Evolutionary conservation across 176 grass and related monocot species (phyloP).

Genomic region (Aegilops bicornis): DNA sequence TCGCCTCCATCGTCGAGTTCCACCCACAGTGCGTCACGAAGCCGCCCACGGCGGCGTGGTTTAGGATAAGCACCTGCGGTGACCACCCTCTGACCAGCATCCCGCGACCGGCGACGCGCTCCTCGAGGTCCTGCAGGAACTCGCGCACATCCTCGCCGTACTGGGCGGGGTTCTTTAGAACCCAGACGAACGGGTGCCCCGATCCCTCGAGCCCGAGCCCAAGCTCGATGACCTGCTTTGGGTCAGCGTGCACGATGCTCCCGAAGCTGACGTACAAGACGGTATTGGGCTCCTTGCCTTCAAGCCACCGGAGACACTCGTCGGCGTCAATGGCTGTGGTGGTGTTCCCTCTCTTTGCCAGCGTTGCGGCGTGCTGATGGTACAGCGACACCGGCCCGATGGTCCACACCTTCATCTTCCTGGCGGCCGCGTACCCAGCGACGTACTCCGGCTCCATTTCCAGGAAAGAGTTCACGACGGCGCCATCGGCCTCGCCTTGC

Average conservation of each 20-base stretch:
- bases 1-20: slow-evolving; percentile 61
- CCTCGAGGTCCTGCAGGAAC: slow-evolving; percentile 26
- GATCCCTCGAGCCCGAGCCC: slow-evolving; percentile 50
- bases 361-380: slow-evolving; percentile 19
- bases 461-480: too few species aligned
- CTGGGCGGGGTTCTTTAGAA: slow-evolving; percentile 19
- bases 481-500: too few species aligned
- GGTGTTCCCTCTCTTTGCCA: slow-evolving; percentile 30
- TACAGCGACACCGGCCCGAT: slow-evolving; percentile 54
- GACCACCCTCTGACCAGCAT: slow-evolving; percentile 63
- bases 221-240: slow-evolving; percentile 49
- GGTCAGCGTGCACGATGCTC: slow-evolving; percentile 36
- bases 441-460: slow-evolving; percentile 52
- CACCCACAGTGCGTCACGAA: slow-evolving; percentile 67
- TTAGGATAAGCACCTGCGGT: slow-evolving; percentile 60
- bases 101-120: slow-evolving; percentile 23
- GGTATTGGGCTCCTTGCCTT: slow-evolving; percentile 31
- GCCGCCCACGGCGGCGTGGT: slow-evolving; percentile 44
- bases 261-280: slow-evolving; percentile 79
- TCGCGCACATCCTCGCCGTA: not conserved
- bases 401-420: slow-evolving; percentile 61
- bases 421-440: slow-evolving; percentile 21
- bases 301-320: slow-evolving; percentile 56
- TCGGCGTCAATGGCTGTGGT: slow-evolving; percentile 22
- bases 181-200: slow-evolving; percentile 52